Evolutionary conservation across 768 basidiomycete genomes (phyloP).

Genomic region (Rhizopogon rudus): DNA sequence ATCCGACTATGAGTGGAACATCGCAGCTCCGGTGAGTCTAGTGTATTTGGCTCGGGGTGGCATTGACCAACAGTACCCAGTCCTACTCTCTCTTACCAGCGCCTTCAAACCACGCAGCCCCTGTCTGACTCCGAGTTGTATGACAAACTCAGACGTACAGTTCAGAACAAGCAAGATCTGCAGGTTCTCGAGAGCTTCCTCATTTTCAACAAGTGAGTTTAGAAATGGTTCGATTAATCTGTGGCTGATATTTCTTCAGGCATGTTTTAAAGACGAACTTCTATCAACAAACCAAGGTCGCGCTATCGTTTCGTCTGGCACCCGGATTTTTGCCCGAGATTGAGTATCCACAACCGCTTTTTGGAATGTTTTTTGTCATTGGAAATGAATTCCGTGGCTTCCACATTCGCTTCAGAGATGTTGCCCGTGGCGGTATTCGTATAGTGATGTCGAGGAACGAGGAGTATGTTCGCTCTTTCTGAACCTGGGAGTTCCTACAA

Average conservation of each 20-base stretch:
- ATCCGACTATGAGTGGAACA: conserved; percentile 58
- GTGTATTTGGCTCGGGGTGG: neutral
- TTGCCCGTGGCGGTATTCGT: conserved; percentile 95
- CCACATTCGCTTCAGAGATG: conserved; percentile 95
- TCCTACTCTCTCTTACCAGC: conserved; percentile 95
- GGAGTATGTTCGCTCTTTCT: conserved; percentile 48
- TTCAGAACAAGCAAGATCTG: conserved; percentile 86
- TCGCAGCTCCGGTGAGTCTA: conserved; percentile 59
- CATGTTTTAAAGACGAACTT: conserved; percentile 96
- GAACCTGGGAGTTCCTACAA: neutral
- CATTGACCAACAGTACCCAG: conserved; percentile 30
- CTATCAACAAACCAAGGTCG: conserved; percentile 97
- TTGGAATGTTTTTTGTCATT: conserved; percentile 92
- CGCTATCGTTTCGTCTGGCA: conserved; percentile 91
- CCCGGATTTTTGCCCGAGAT: conserved; percentile 89
- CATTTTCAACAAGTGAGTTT: conserved; percentile 84
- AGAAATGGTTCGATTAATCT: neutral
- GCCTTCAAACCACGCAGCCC: conserved; percentile 81
- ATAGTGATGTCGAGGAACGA: conserved; percentile 92
- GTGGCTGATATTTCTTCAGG: conserved; percentile 30
- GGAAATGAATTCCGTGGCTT: conserved; percentile 91
- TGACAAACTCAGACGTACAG: conserved; percentile 79
- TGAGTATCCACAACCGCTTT: conserved; percentile 93
- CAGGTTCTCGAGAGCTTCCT: conserved; percentile 93
- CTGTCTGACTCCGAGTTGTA: conserved; percentile 81